These are phyloP conservation scores for Trypanosoma avium DNA, from an alignment of 208 protist species.

Conservation along the genomic window DNA sequence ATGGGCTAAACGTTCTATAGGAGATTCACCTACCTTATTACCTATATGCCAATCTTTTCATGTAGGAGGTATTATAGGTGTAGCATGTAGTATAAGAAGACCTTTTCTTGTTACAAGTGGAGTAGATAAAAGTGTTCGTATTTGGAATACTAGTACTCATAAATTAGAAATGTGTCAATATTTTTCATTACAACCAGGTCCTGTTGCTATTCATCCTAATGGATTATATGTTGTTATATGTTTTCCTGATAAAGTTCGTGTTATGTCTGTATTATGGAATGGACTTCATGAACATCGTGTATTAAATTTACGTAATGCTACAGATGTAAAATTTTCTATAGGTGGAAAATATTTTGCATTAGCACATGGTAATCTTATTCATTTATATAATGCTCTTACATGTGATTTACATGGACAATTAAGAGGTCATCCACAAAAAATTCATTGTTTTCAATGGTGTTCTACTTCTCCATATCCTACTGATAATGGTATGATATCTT, in stretches of 20 bases:
- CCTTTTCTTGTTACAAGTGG: constrained; percentile 93
- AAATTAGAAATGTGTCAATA: constrained; percentile 85
- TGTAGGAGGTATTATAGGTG: constrained; percentile 79
- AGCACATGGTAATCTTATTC: constrained; percentile 92
- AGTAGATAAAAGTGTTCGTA: constrained; percentile 89
- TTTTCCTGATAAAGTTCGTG: constrained; percentile 93
- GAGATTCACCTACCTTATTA: constrained; percentile 21
- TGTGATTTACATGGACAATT: constrained; percentile 91
- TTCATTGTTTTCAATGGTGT: constrained; percentile 84
- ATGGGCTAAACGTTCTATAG: constrained; percentile 37
- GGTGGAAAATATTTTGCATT: constrained; percentile 95
- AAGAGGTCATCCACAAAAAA: constrained; percentile 92
- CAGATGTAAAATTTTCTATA: constrained; percentile 89
- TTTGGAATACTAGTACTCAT: constrained; percentile 95
- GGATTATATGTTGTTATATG: constrained; percentile 94
- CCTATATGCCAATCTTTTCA: constrained; percentile 86
- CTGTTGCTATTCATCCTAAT: constrained; percentile 93
- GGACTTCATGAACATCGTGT: constrained; percentile 83
- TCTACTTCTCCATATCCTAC: constrained; percentile 84
- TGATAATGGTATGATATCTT: constrained; percentile 90
- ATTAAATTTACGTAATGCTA: constrained; percentile 89
- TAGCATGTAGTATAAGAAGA: constrained; percentile 93
- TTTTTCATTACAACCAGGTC: constrained; percentile 84
- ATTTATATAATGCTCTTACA: constrained; percentile 93
- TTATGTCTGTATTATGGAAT: constrained; percentile 95